Conservation (phyloP, 306 rosid genomes). For the Vicia villosa region DNA sequence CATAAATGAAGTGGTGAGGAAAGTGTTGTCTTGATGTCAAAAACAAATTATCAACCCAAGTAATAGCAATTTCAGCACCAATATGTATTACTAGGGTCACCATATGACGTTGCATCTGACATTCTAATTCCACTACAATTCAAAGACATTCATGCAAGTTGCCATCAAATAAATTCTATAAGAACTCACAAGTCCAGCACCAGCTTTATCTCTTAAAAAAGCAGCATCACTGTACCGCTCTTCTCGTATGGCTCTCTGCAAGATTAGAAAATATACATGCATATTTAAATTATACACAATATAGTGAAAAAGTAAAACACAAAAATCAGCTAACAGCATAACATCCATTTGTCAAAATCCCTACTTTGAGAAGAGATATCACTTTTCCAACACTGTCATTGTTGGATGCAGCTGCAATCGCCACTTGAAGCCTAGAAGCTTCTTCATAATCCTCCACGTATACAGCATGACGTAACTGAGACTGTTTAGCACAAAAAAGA, state of each 20-base stretch:
- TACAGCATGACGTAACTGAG: conserved; percentile 66
- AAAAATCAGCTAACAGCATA: neutral
- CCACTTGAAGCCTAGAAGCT: conserved; percentile 92
- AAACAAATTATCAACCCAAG: conserved; percentile 27
- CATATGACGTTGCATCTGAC: conserved; percentile 26
- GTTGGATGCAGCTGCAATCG: conserved; percentile 81
- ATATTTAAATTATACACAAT: neutral
- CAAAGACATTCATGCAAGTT: conserved; percentile 24
- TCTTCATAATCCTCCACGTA: conserved; percentile 72
- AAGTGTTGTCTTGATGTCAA: neutral
- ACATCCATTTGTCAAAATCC: conserved; percentile 25
- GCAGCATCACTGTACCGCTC: conserved; percentile 82
- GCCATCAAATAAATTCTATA: conserved; percentile 26
- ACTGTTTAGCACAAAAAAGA: conserved; percentile 49
- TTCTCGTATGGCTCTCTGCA: conserved; percentile 77
- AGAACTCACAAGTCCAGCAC: conserved; percentile 90
- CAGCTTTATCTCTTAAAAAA: conserved; percentile 74
- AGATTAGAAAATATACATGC: conserved; percentile 16
- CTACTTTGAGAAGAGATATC: conserved; percentile 66
- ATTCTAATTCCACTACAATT: conserved; percentile 23
- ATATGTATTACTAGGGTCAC: conserved; percentile 9
- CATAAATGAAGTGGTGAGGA: neutral
- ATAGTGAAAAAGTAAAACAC: conserved; percentile 9
- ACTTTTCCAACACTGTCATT: conserved; percentile 82
- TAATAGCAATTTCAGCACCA: conserved; percentile 15